Evolutionary conservation across 805 yeast genomes (phyloP).

Genomic region (Yarrowia sp.): DNA sequence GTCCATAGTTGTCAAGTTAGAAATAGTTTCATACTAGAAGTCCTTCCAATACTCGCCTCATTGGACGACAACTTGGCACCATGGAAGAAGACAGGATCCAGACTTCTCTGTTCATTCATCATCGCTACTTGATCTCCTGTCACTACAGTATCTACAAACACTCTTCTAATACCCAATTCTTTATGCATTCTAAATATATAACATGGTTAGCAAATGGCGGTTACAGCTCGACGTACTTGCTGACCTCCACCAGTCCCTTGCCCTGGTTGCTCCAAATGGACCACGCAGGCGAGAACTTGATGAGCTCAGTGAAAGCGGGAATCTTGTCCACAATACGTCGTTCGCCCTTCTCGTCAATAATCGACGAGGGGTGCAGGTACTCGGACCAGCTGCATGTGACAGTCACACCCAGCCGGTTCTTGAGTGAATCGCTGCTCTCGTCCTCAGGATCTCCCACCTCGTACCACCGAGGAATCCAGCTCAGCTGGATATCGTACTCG

Average conservation of each 20-base stretch:
- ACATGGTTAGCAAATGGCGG: constrained; percentile 21
- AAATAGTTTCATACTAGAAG: no score
- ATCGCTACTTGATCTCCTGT: no score
- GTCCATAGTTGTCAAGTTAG: no score
- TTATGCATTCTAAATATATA: constrained; percentile 33
- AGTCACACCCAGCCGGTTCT: constrained; percentile 50
- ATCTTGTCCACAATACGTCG: constrained; percentile 51
- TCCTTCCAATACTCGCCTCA: no score
- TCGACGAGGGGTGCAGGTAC: constrained; percentile 55
- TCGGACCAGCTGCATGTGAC: constrained; percentile 84
- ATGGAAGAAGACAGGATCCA: no score
- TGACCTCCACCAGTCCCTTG: constrained; percentile 72
- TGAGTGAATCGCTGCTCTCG: constrained; percentile 43
- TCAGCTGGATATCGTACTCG: constrained; percentile 65
- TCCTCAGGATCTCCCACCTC: constrained; percentile 53
- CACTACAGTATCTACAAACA: no score
- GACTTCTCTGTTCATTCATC: no score
- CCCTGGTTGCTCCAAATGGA: constrained; percentile 66
- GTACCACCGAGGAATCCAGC: constrained; percentile 74
- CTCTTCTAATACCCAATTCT: no score
- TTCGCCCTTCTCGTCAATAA: constrained; percentile 50
- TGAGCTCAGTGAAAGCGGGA: constrained; percentile 75
- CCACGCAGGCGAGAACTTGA: constrained; percentile 70
- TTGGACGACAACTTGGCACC: no score
- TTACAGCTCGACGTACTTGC: constrained; percentile 57